Conservation (phyloP, 148 eudicot species). For the Silene uniflora region DNA sequence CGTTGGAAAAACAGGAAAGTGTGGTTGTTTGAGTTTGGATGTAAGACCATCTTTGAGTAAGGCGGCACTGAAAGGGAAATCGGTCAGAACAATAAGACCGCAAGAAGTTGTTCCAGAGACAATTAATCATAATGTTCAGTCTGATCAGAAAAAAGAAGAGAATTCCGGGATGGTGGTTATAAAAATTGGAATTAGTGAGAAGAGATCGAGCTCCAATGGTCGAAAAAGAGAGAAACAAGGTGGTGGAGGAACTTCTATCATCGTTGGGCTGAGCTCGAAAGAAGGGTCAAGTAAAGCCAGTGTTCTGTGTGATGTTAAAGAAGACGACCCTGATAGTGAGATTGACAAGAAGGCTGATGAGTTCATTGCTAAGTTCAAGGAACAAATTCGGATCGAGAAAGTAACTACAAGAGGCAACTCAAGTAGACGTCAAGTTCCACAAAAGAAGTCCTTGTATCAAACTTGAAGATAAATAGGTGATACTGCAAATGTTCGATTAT, state of each 20-base stretch:
- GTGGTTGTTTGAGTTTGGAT: slow-evolving; percentile 36
- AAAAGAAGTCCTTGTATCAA: neutral
- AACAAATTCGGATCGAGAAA: slow-evolving; percentile 81
- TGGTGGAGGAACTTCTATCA: slow-evolving; percentile 20
- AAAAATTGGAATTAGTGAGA: slow-evolving; percentile 30
- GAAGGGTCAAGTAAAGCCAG: slow-evolving; percentile 28
- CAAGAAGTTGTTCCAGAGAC: slow-evolving; percentile 26
- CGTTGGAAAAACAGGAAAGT: slow-evolving; percentile 28
- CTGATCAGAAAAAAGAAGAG: slow-evolving; percentile 22
- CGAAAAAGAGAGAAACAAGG: slow-evolving; percentile 34
- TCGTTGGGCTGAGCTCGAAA: slow-evolving; percentile 30
- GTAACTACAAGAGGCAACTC: slow-evolving; percentile 30
- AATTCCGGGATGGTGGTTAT: slow-evolving; percentile 30
- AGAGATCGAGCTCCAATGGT: slow-evolving; percentile 22
- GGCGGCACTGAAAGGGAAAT: slow-evolving; percentile 54
- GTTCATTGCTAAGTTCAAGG: slow-evolving; percentile 84
- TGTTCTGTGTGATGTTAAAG: slow-evolving; percentile 26
- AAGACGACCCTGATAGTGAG: slow-evolving; percentile 51
- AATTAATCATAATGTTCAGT: slow-evolving; percentile 15
- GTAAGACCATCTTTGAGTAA: slow-evolving; percentile 37
- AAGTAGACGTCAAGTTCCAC: slow-evolving; percentile 19
- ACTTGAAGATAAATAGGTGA: slow-evolving; percentile 5
- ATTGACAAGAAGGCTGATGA: slow-evolving; percentile 88
- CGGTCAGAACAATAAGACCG: slow-evolving; percentile 73
- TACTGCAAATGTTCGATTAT: neutral